Conservation (phyloP, 805 yeast species). For the Cephaloascus albidus region DNA sequence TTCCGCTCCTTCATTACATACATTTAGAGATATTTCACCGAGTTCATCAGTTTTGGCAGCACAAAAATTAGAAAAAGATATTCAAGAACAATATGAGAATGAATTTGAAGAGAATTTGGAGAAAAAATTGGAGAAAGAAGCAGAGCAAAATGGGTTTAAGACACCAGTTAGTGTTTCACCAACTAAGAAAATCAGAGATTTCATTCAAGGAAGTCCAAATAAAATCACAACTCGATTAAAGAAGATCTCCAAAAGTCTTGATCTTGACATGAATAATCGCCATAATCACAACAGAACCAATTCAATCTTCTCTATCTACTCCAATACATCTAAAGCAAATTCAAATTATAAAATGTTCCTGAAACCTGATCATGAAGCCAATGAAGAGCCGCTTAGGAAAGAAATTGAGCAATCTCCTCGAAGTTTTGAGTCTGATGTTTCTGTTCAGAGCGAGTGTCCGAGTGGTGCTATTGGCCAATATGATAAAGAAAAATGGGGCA, state of each 20-base stretch:
- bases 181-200: slow-evolving; percentile 23
- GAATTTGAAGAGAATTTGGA: too few species aligned
- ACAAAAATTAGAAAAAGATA: not conserved
- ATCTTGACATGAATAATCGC: not conserved
- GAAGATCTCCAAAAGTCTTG: not conserved
- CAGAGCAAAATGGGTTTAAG: not conserved
- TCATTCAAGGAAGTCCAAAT: slow-evolving; percentile 19
- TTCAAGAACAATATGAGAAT: not conserved
- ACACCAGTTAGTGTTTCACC: slow-evolving; percentile 5
- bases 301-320: not conserved
- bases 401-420: not conserved
- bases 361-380: not conserved
- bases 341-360: not conserved
- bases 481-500: slow-evolving; percentile 58
- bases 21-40: slow-evolving; percentile 17
- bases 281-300: not conserved
- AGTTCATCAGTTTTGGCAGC: not conserved
- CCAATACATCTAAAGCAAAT: not conserved
- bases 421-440: not conserved
- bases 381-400: too few species aligned
- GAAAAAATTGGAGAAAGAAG: not conserved
- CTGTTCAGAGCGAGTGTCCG: slow-evolving; percentile 32
- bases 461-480: slow-evolving; percentile 54
- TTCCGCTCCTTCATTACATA: slow-evolving; percentile 29
- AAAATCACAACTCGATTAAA: too few species aligned